Evolutionary conservation across 148 eudicot genomes (phyloP).

Genomic region (Rhododendron ferrugineum): DNA sequence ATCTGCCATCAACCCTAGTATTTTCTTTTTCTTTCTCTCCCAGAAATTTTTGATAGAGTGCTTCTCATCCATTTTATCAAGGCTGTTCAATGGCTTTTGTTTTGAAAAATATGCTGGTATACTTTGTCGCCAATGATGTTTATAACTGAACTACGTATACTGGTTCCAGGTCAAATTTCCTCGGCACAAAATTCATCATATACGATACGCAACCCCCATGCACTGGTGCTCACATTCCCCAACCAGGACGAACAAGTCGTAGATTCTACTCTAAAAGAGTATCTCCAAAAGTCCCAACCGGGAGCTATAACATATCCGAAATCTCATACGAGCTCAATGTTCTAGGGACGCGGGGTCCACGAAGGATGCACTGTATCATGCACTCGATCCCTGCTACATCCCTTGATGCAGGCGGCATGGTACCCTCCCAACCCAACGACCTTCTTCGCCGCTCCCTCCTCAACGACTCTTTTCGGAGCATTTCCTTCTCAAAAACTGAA

Average conservation of each 20-base stretch:
- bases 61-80: neutral
- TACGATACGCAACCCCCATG: slow-evolving; percentile 57
- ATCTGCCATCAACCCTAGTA: neutral
- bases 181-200: slow-evolving; percentile 53
- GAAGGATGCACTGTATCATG: slow-evolving; percentile 53
- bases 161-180: slow-evolving; percentile 48
- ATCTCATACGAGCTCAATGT: slow-evolving; percentile 50
- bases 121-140: neutral
- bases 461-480: slow-evolving; percentile 51
- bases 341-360: slow-evolving; percentile 59
- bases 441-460: slow-evolving; percentile 37
- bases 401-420: slow-evolving; percentile 36
- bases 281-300: slow-evolving; percentile 53
- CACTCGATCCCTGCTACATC: slow-evolving; percentile 48
- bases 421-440: slow-evolving; percentile 43
- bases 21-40: neutral
- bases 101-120: neutral
- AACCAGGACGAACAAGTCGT: slow-evolving; percentile 38
- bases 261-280: slow-evolving; percentile 51
- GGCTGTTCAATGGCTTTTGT: neutral
- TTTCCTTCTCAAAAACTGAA: slow-evolving; percentile 38
- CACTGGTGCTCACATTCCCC: slow-evolving; percentile 25
- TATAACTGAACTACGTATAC: neutral
- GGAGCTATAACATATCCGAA: slow-evolving; percentile 49
- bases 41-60: neutral